Evolutionary conservation across 345 rosid genomes (phyloP).

Genomic region (Trapa incisa): DNA sequence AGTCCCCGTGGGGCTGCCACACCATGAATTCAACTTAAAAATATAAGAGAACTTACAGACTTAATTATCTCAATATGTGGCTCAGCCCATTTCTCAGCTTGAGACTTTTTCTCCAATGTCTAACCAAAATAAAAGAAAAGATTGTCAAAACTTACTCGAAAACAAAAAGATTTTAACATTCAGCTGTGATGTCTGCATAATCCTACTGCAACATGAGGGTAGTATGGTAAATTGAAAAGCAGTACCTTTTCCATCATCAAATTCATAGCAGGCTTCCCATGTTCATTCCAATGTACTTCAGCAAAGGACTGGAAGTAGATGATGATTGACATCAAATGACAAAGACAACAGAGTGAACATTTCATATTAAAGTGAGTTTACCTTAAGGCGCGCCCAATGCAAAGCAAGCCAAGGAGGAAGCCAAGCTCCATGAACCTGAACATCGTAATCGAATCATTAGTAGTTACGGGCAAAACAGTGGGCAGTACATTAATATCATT

Average conservation of each 20-base stretch:
- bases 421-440: constrained; percentile 91
- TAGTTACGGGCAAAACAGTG: not conserved
- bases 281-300: constrained; percentile 52
- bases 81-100: constrained; percentile 70
- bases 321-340: constrained; percentile 1
- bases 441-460: not conserved
- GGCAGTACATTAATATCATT: not conserved
- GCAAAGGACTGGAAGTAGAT: constrained; percentile 26
- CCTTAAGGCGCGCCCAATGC: constrained; percentile 47
- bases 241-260: constrained; percentile 51
- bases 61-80: constrained; percentile 61
- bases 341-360: not conserved
- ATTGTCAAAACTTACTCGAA: not conserved
- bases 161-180: not conserved
- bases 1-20: too few relatives aligned
- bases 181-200: too few relatives aligned
- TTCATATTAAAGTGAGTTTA: constrained; percentile 12
- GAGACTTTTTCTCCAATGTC: constrained; percentile 54
- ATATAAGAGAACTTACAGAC: constrained; percentile 38
- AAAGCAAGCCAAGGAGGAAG: constrained; percentile 88
- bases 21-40: too few relatives aligned
- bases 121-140: constrained; percentile 15
- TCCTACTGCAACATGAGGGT: not conserved
- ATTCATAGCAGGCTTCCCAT: constrained; percentile 72
- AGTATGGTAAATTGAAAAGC: not conserved